Evolutionary conservation across 768 basidiomycete species (phyloP), one percentile per base, ranked within the genome.

Genomic region (Termitomyces sp.): DNA sequence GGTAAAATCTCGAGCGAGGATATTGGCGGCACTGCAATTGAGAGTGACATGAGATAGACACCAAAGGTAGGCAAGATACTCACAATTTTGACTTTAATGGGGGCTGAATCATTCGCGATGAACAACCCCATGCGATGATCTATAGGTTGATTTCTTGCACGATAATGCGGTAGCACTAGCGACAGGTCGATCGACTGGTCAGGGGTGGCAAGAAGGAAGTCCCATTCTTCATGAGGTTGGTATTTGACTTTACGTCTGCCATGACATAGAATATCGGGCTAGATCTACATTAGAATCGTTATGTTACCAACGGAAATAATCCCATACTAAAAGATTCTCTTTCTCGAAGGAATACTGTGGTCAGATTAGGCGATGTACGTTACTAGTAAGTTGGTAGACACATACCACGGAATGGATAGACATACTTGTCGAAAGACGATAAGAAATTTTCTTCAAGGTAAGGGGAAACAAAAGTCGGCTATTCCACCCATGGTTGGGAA

Each of bases 131-230:
- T 76, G 41, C 86, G 85, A 69, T 90, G 84, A 41, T 84, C 80
- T 29, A 87, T 68, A 0, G 90, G 89, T 64, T 91, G 88, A 62
- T 82, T 74, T 37, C 82, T 81, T 12, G 90, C 88, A 42, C 90
- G 88, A 65, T 90, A 90, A 65, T 91, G 90, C 1, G 90, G 90
- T 46, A 92, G 75, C 24, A 83, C 79, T 48, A 92, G 80, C 24
- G 85, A 82, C 53, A 88, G 65, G 64, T 91, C 86, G 57, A 90
- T 73, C 12, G 83, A 71, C 34, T 74, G 68, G 56, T 75, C 70
- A 12, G 78, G 76, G 16, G 77, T 75, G 59, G 87, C 80, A 61
- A 88, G 73, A 49, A 77, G 67, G 64, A 84, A 87, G 65, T 91
- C 89, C 49, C 86, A 88, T 58, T 82, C 79, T 16, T 82, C 77